Percentiles rank a stretch among this genome's conserved stretches.
Conservation (phyloP, 2,329 filamentous ascomycete genomes). For the Tolypocladium amazonense region DNA sequence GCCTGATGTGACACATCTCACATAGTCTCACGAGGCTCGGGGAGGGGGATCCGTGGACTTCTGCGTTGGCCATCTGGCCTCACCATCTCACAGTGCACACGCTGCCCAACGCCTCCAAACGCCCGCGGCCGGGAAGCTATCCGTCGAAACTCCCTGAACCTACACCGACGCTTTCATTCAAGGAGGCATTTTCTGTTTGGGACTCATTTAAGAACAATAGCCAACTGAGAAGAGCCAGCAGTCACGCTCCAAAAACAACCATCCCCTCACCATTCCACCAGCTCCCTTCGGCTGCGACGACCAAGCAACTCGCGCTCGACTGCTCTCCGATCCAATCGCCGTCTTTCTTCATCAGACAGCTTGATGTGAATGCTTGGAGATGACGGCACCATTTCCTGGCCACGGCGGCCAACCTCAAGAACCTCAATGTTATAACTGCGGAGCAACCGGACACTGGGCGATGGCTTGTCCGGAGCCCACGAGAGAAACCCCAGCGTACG, state of each 20-base stretch:
- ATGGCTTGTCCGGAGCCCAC: slow-evolving; percentile 42
- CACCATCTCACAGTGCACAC: background rate
- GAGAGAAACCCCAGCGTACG: slow-evolving; percentile 35
- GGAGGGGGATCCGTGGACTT: slow-evolving; percentile 11
- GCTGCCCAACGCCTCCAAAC: background rate
- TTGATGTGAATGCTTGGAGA: slow-evolving; percentile 7
- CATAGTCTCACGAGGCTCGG: slow-evolving; percentile 10
- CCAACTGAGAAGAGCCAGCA: background rate
- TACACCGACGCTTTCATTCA: background rate
- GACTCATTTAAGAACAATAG: background rate
- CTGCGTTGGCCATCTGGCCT: background rate
- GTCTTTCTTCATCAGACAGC: background rate
- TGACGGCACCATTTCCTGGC: slow-evolving; percentile 18
- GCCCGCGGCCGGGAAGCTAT: background rate
- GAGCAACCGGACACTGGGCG: slow-evolving; percentile 37
- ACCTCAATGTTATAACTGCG: slow-evolving; percentile 43
- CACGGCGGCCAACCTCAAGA: slow-evolving; percentile 21
- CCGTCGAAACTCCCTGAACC: background rate
- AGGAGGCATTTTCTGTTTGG: background rate
- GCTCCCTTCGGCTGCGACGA: background rate
- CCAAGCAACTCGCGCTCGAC: background rate
- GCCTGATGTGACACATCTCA: slow-evolving; percentile 10
- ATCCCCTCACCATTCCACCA: background rate
- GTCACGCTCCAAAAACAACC: background rate
- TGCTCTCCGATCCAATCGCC: background rate